A percentile compares a stretch with the other conserved stretches of the same genome.
Conservation (phyloP, 192 early-diverging fungal species). For the Backusella westeae region DNA sequence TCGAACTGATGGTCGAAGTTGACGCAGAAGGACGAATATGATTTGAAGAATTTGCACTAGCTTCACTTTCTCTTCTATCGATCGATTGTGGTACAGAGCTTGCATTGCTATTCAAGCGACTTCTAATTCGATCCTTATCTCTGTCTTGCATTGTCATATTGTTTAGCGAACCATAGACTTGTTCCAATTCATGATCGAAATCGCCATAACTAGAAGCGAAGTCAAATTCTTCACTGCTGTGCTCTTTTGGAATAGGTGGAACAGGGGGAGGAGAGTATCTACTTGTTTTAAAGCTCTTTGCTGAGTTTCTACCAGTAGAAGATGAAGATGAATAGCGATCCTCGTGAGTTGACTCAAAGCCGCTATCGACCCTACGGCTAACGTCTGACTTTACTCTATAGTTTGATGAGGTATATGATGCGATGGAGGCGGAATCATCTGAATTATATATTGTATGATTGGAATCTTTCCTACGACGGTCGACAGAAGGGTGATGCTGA, state of each 20-base stretch:
- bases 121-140: constrained; percentile 16
- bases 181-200: constrained; percentile 15
- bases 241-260: constrained; percentile 23
- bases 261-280: constrained; percentile 25
- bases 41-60: background rate
- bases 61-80: constrained; percentile 9
- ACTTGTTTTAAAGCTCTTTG: constrained; percentile 19
- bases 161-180: constrained; percentile 18
- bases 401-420: constrained; percentile 20
- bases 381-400: constrained; percentile 3
- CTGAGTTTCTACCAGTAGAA: constrained; percentile 26
- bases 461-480: constrained; percentile 23
- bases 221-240: background rate
- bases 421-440: constrained; percentile 19
- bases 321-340: constrained; percentile 28
- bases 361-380: constrained; percentile 33
- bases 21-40: constrained; percentile 11
- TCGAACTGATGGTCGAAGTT: background rate
- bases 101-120: constrained; percentile 14
- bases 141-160: constrained; percentile 1
- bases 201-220: constrained; percentile 3
- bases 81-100: background rate
- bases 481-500: constrained; percentile 4
- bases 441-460: constrained; percentile 13
- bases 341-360: constrained; percentile 37